Percentiles rank a stretch among this genome's conserved stretches.
These are phyloP conservation scores for Trichoderma pleuroti DNA, from an alignment of 2,329 filamentous ascomycete genomes.

Conservation along the genomic window DNA sequence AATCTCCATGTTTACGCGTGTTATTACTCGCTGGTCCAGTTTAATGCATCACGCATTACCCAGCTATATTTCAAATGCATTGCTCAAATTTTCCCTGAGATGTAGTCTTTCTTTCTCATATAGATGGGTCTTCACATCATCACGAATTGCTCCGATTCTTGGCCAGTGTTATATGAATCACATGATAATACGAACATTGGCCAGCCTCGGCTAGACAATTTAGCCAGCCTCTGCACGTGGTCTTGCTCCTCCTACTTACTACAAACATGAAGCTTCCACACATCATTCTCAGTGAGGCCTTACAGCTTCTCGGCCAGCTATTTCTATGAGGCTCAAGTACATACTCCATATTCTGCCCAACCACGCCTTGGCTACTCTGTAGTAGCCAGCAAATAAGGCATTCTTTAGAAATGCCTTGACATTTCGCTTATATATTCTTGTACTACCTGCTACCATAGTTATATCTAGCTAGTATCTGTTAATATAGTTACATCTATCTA, in stretches of 20 bases:
- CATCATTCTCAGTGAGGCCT: background rate
- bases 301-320: background rate
- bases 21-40: background rate
- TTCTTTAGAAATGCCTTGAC: background rate
- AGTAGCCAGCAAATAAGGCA: background rate
- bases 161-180: background rate
- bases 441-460: no score
- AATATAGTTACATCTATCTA: no score
- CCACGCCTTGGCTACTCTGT: accelerated
- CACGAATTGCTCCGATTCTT: background rate
- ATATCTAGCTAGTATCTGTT: no score
- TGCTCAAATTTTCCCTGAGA: background rate
- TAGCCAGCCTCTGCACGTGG: background rate
- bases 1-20: background rate
- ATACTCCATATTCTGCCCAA: background rate
- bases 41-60: background rate
- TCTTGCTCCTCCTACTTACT: background rate
- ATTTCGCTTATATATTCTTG: background rate
- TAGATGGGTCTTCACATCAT: background rate
- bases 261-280: background rate
- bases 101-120: background rate
- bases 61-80: background rate
- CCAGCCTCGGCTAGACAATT: background rate
- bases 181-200: background rate
- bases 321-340: background rate